These are phyloP conservation scores for Leptographium flavum DNA, from an alignment of 2,329 filamentous ascomycete genomes.

Conservation along the genomic window DNA sequence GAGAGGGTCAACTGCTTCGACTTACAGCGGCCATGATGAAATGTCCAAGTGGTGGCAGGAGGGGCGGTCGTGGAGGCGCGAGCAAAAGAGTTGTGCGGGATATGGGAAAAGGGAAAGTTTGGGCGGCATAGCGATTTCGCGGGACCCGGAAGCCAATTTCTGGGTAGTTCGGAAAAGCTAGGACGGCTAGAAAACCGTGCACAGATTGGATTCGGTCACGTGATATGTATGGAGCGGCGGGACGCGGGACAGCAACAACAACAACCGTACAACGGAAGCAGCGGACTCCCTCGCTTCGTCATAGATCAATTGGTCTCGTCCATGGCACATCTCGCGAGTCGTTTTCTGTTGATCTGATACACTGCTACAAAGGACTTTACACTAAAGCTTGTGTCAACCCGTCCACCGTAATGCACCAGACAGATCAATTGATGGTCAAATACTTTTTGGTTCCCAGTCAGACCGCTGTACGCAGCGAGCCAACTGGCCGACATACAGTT, in stretches of 20 bases:
- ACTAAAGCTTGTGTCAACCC: too few relatives aligned
- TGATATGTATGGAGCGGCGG: too few relatives aligned
- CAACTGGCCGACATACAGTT: too few relatives aligned
- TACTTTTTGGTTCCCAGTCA: too few relatives aligned
- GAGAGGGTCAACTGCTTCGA: background rate
- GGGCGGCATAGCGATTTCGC: constrained; percentile 2
- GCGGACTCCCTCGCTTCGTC: too few relatives aligned
- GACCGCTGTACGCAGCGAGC: too few relatives aligned
- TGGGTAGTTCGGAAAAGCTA: constrained; percentile 13
- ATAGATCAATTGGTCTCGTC: background rate
- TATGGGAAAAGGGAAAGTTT: background rate
- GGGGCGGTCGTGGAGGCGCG: background rate
- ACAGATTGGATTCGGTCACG: too few relatives aligned
- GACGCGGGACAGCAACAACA: too few relatives aligned
- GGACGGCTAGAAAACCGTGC: constrained; percentile 6
- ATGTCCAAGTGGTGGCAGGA: constrained; percentile 1
- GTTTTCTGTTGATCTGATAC: too few relatives aligned
- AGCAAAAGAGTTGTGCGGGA: constrained; percentile 1
- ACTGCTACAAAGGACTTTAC: too few relatives aligned
- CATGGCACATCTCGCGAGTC: background rate
- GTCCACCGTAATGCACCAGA: too few relatives aligned
- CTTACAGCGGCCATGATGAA: constrained; percentile 13
- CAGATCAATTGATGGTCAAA: too few relatives aligned
- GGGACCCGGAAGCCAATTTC: constrained; percentile 4
- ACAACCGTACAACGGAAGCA: background rate